Percentiles rank a stretch among this genome's conserved stretches.
phyloP scores from a whole-genome alignment of 176 grass and related monocot species.

The Oryza meyeriana region DNA sequence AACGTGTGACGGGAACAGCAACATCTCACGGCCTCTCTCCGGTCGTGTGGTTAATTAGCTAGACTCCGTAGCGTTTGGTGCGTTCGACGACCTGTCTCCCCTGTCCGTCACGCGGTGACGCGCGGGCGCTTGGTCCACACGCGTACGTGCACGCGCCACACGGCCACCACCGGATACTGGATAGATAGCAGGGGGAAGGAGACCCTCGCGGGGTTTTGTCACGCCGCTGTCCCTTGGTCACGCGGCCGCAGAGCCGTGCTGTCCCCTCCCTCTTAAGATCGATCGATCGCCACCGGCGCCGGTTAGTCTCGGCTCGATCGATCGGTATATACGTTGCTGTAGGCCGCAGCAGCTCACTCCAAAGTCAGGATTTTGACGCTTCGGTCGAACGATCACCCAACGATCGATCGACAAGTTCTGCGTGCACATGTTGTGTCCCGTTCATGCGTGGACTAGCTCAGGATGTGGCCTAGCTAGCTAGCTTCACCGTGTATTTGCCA shows the following conservation, averaged over 20 bases:
- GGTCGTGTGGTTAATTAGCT: neutral
- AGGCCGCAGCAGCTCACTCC: neutral
- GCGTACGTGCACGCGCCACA: neutral
- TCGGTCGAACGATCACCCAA: neutral
- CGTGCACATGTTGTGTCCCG: neutral
- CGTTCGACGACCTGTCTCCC: neutral
- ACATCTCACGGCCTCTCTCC: neutral
- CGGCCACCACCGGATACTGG: no score
- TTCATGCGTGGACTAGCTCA: no score
- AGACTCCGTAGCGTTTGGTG: neutral
- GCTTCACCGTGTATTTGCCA: no score
- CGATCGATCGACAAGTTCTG: neutral
- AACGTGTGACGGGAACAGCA: neutral
- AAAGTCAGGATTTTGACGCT: neutral
- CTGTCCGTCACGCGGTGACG: no score
- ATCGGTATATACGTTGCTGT: neutral
- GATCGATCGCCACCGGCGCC: neutral
- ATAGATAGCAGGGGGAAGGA: no score
- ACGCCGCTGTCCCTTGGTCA: constrained; percentile 29
- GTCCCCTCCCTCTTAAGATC: constrained; percentile 28
- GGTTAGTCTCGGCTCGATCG: neutral
- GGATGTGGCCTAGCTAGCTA: no score
- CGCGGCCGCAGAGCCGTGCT: constrained; percentile 40
- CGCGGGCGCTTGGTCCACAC: no score
- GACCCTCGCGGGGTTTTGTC: neutral